Percentiles rank a stretch among this genome's conserved stretches.
phyloP scores from a whole-genome alignment of 495 filamentous ascomycete species.

The Daldinia concentrica region DNA sequence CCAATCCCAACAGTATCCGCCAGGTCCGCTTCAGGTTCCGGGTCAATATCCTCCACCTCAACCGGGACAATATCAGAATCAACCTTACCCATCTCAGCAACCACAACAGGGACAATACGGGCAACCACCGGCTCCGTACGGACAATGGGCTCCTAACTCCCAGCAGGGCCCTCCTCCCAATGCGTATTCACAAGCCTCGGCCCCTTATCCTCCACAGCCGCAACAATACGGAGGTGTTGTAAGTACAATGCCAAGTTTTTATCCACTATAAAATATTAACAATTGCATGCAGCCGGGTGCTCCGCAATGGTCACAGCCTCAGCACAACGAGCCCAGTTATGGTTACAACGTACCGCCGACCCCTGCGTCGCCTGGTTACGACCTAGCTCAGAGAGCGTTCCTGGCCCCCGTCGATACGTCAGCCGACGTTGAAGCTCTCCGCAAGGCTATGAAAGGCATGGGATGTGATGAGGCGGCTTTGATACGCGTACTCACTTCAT shows the following conservation, averaged over 20 bases:
- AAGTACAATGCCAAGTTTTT: not conserved
- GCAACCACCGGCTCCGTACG: constrained; percentile 15
- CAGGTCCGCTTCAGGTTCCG: not conserved
- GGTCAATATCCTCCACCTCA: constrained; percentile 13
- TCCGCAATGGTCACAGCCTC: constrained; percentile 20
- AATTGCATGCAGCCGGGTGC: not conserved
- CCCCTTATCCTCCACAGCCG: constrained; percentile 20
- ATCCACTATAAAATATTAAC: not conserved
- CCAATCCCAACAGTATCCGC: not conserved
- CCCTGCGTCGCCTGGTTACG: constrained; percentile 63
- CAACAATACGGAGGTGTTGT: constrained; percentile 19
- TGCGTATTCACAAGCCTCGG: constrained; percentile 11
- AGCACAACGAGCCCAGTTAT: constrained; percentile 31
- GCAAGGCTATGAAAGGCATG: constrained; percentile 80
- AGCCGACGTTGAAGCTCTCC: constrained; percentile 66
- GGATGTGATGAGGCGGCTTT: constrained; percentile 75
- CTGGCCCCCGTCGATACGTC: constrained; percentile 62
- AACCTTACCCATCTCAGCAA: constrained; percentile 49
- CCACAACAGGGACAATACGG: constrained; percentile 44
- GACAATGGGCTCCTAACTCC: constrained; percentile 16
- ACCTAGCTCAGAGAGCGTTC: constrained; percentile 50
- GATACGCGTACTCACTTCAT: constrained; percentile 63
- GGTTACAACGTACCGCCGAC: constrained; percentile 47
- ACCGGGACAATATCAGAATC: constrained; percentile 39
- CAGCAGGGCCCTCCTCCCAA: constrained; percentile 7